phyloP scores from a whole-genome alignment of 495 filamentous ascomycete genomes.

The Penicillium coprophilum region DNA sequence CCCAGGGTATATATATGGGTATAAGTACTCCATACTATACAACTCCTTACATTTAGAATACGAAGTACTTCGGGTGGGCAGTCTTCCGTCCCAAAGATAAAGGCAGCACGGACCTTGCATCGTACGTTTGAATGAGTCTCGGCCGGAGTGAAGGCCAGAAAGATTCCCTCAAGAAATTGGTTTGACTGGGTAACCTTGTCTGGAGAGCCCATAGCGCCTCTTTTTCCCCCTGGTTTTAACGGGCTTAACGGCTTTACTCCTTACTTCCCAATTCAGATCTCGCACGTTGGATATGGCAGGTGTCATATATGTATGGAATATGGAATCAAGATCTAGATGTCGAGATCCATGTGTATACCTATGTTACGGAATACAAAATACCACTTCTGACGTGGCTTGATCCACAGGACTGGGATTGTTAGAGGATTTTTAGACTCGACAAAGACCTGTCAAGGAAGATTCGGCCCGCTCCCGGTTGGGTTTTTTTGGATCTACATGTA shows the following conservation, averaged over 20 bases:
- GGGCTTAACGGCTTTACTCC: not conserved
- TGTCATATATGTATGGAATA: not conserved
- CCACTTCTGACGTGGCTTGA: not conserved
- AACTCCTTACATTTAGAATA: not conserved
- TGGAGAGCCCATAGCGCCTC: not conserved
- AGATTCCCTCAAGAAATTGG: no score
- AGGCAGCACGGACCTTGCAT: constrained; percentile 13
- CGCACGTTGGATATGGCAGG: not conserved
- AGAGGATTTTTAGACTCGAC: constrained; percentile 5
- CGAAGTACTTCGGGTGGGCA: not conserved
- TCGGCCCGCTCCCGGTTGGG: constrained; percentile 33
- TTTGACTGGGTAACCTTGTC: constrained; percentile 7
- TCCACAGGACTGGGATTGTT: constrained; percentile 1
- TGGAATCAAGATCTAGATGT: no score
- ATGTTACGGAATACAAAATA: no score
- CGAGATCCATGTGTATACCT: no score
- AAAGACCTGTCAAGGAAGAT: constrained; percentile 29
- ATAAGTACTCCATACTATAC: not conserved
- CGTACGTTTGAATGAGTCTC: constrained; percentile 1
- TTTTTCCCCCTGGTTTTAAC: not conserved
- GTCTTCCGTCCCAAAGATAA: not conserved
- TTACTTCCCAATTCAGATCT: constrained; percentile 6
- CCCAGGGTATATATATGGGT: no score
- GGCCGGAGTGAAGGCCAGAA: not conserved
- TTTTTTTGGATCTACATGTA: constrained; percentile 5